Conservation (phyloP, 441 rosid genomes). For the Eruca vesicaria region DNA sequence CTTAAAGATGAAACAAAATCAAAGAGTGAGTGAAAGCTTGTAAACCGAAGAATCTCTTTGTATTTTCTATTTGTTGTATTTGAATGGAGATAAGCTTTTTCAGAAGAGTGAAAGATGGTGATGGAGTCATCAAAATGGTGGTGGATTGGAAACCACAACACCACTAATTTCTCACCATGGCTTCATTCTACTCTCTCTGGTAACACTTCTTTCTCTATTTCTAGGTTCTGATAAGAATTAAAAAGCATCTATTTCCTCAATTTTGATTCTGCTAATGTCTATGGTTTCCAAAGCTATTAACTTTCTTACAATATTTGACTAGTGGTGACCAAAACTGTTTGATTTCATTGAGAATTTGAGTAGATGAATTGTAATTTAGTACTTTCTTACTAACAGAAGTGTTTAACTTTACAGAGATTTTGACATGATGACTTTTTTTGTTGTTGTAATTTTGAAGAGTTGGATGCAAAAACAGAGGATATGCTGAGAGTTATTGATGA, state of each 20-base stretch:
- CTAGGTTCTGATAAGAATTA: neutral
- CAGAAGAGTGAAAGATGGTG: slow-evolving; percentile 22
- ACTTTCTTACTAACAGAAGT: no score
- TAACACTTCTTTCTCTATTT: neutral
- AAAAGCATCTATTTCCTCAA: neutral
- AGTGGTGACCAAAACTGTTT: no score
- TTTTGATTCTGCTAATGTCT: no score
- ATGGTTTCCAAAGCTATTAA: no score
- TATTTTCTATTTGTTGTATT: neutral
- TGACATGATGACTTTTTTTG: no score
- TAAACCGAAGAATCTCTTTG: neutral
- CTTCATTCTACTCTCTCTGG: slow-evolving; percentile 38
- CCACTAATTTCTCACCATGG: slow-evolving; percentile 36
- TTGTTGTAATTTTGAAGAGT: slow-evolving; percentile 29
- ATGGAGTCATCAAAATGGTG: slow-evolving; percentile 39
- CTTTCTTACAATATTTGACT: no score
- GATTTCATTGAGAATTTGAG: no score
- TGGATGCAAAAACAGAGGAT: slow-evolving; percentile 40
- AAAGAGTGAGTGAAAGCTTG: neutral
- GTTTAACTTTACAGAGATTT: no score
- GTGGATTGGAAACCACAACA: slow-evolving; percentile 40
- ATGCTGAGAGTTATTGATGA: slow-evolving; percentile 47
- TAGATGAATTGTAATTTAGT: no score
- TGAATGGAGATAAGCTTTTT: slow-evolving; percentile 8
- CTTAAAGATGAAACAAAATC: neutral